Evolutionary conservation across 768 basidiomycete genomes (phyloP), one percentile per base, ranked within the genome.

Genomic region (Lentinula detonsa): DNA sequence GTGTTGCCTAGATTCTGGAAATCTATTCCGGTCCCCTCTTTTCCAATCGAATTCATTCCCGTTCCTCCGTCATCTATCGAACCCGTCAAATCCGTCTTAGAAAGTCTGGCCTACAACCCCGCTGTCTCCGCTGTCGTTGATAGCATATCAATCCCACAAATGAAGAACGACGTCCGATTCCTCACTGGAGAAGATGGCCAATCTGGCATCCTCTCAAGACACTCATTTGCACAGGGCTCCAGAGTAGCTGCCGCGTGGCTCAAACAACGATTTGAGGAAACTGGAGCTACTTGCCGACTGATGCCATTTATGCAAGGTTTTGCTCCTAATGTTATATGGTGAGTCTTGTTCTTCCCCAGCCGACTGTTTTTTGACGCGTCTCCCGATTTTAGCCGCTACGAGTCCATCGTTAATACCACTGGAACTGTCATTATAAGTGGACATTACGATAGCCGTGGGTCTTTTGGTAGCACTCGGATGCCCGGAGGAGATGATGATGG

Each of bases 401-500:
- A 76, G 2, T 71, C 84, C 6, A 73, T 75, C n/a, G 75, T 74
- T 48, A 76, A 86, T 40, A 85, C 85, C 2, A 84, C 78, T 39
- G 79, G 85, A 31, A 86, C 79, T 1, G 83, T 94, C 46, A 76
- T 97, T 52, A 75, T 96, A 56, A 88, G 88, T 60, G 91, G 87
- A 2, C 95, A 96, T 71, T 97, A 95, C 68, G 93, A 97, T 69
- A 92, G 90, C 49, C 87, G 94, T 40, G 94, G 94, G 16, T 90
- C 90, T 0, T 96, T 93, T 69, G 95, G 94, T 10, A 84, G 77
- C 63, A 79, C 78, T 13, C 81, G 87, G 37, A 88, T 84, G 39
- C 89, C 80, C 28, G 83, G 76, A 53, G 84, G 68, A 45, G 73
- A 84, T 58, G 82, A 83, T 57, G 81, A 84, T 64, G 82, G 81